Conservation (phyloP, 208 protist genomes). For the Leishmania aethiopica region DNA sequence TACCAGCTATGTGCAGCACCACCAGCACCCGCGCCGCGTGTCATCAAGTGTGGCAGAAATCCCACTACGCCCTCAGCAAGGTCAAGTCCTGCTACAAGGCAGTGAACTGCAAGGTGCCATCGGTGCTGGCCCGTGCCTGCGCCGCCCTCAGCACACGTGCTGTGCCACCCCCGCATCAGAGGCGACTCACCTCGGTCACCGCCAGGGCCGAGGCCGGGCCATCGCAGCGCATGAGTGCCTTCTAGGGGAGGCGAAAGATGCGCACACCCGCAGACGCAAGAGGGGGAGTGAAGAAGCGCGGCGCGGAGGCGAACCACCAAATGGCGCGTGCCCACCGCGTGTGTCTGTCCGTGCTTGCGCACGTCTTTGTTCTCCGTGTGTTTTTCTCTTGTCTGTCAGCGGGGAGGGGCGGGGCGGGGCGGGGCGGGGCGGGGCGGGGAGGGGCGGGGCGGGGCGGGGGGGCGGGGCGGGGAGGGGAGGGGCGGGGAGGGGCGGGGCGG, state of each 20-base stretch:
- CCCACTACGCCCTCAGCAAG: slow-evolving; percentile 50
- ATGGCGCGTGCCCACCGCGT: not conserved
- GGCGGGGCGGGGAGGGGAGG: no score
- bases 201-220: slow-evolving; percentile 15
- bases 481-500: no score
- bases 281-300: not conserved
- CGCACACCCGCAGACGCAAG: not conserved
- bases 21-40: slow-evolving; percentile 35
- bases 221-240: slow-evolving; percentile 9
- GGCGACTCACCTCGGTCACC: slow-evolving; percentile 3
- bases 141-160: slow-evolving; percentile 41
- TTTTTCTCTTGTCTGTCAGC: not conserved
- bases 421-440: no score
- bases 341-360: not conserved
- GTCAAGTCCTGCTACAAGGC: slow-evolving; percentile 58
- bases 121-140: slow-evolving; percentile 34
- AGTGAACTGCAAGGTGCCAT: slow-evolving; percentile 42
- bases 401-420: no score
- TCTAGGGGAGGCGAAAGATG: not conserved
- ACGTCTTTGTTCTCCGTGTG: not conserved
- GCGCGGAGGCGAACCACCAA: no score
- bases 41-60: slow-evolving; percentile 48
- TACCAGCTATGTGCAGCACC: slow-evolving; percentile 46
- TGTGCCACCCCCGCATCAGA: not conserved
- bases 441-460: no score